A percentile compares a stretch with the other conserved stretches of the same genome.
These are phyloP conservation scores for Saussurea involucrata DNA, from an alignment of 129 eudicot species.

Conservation along the genomic window DNA sequence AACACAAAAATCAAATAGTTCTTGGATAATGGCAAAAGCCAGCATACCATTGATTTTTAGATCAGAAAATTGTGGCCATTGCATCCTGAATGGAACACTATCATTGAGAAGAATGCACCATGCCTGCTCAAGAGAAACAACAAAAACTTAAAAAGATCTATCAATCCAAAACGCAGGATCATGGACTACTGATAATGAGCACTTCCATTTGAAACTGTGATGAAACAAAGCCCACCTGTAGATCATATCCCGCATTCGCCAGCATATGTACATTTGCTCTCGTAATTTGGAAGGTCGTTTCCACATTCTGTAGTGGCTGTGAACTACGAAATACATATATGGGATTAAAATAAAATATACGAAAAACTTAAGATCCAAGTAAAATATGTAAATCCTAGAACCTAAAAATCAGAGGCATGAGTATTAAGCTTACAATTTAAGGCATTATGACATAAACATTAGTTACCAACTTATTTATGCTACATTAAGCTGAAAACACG, in stretches of 20 bases:
- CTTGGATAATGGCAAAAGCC: conserved; percentile 2
- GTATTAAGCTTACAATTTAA: neutral
- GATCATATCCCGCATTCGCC: conserved; percentile 42
- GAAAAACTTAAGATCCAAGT: neutral
- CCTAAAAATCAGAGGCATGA: neutral
- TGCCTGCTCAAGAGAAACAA: conserved; percentile 34
- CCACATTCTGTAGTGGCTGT: conserved; percentile 36
- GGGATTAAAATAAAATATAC: neutral
- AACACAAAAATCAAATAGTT: neutral
- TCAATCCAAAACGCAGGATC: neutral
- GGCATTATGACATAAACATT: neutral
- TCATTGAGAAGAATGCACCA: conserved; percentile 78
- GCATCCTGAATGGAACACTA: conserved; percentile 64
- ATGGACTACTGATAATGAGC: neutral
- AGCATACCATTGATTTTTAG: conserved; percentile 55
- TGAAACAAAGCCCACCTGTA: conserved; percentile 45
- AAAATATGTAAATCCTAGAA: neutral
- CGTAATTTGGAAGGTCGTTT: conserved; percentile 47
- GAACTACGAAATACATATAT: conserved; percentile 33
- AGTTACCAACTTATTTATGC: neutral
- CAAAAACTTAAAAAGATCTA: neutral
- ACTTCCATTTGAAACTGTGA: conserved; percentile 1
- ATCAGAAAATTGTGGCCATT: conserved; percentile 64
- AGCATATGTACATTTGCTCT: conserved; percentile 41
- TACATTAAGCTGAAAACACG: neutral